Evolutionary conservation across 202 grass and related monocot genomes (phyloP).

Genomic region (Cymbopogon flexuosus): DNA sequence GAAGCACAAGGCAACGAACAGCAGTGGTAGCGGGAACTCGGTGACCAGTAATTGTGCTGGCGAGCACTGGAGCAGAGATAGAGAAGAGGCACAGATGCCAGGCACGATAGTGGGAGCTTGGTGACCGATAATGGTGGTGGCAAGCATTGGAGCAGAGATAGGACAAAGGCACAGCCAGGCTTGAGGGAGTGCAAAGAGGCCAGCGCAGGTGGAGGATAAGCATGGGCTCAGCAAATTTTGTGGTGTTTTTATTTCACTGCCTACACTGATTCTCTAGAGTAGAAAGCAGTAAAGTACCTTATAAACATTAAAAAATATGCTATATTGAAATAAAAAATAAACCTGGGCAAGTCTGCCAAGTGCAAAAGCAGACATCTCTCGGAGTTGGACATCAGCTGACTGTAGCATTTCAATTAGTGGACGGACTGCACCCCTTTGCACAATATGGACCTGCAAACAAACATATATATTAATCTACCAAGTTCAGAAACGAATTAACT

Average conservation of each 20-base stretch:
- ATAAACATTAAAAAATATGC: slow-evolving; percentile 9
- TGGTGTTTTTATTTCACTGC: slow-evolving; percentile 13
- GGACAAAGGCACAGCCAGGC: too few species aligned
- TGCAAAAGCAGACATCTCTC: slow-evolving; percentile 98
- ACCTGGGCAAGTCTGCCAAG: slow-evolving; percentile 99
- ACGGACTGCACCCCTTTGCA: slow-evolving; percentile 85
- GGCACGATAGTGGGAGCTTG: too few species aligned
- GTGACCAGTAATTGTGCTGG: too few species aligned
- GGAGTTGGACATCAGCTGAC: slow-evolving; percentile 84
- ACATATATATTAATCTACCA: slow-evolving; percentile 17
- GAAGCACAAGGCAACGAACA: too few species aligned
- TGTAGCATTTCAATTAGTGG: slow-evolving; percentile 98
- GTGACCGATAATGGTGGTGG: too few species aligned
- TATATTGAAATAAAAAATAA: slow-evolving; percentile 32
- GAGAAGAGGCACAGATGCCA: too few species aligned
- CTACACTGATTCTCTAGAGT: not conserved
- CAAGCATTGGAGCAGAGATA: too few species aligned
- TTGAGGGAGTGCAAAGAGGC: too few species aligned
- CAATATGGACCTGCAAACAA: slow-evolving; percentile 86
- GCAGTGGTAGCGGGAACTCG: too few species aligned
- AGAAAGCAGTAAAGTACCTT: not conserved
- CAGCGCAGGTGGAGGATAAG: too few species aligned
- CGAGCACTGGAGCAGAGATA: too few species aligned
- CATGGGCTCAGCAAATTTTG: not conserved
- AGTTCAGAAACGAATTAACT: not conserved